A percentile compares a stretch with the other conserved stretches of the same genome.
phyloP scores from a whole-genome alignment of 2,329 filamentous ascomycete species.

The Cercospora beticola region DNA sequence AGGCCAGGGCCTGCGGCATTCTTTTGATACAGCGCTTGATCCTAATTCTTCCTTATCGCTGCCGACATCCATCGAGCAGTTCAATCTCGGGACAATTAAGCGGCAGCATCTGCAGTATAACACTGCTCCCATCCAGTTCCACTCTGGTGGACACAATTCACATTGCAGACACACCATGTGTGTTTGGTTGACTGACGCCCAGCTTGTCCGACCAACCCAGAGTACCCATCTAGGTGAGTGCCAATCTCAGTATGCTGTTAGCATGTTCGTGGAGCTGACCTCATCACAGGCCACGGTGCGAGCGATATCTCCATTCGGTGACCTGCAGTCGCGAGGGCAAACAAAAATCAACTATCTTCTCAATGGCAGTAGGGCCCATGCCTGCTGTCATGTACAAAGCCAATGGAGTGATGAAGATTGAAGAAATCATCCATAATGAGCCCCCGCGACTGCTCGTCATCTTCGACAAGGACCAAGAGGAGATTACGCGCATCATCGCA shows the following conservation, averaged over 20 bases:
- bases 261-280: conserved; percentile 12
- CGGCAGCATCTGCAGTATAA: conserved; percentile 14
- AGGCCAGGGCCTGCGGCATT: conserved; percentile 9
- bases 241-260: conserved; percentile 6
- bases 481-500: conserved; percentile 71
- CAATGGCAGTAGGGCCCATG: conserved; percentile 19
- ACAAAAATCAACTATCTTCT: conserved; percentile 9
- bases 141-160: conserved; percentile 20
- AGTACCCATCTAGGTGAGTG: conserved; percentile 31
- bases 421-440: conserved; percentile 36
- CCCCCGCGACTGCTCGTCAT: conserved; percentile 55
- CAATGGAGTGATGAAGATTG: conserved; percentile 35
- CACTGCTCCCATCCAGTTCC: conserved; percentile 23
- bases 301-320: conserved; percentile 37
- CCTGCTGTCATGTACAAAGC: conserved; percentile 27
- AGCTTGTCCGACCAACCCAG: conserved; percentile 31
- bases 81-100: conserved; percentile 20
- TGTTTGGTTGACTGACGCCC: conserved; percentile 30
- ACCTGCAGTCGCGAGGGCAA: conserved; percentile 26
- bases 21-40: conserved; percentile 11
- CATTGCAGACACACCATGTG: conserved; percentile 31
- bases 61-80: conserved; percentile 14
- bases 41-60: conserved; percentile 20
- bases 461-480: conserved; percentile 69
- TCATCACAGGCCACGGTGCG: conserved; percentile 33